Conservation (phyloP, 345 rosid genomes). For the Brassica rapa region DNA sequence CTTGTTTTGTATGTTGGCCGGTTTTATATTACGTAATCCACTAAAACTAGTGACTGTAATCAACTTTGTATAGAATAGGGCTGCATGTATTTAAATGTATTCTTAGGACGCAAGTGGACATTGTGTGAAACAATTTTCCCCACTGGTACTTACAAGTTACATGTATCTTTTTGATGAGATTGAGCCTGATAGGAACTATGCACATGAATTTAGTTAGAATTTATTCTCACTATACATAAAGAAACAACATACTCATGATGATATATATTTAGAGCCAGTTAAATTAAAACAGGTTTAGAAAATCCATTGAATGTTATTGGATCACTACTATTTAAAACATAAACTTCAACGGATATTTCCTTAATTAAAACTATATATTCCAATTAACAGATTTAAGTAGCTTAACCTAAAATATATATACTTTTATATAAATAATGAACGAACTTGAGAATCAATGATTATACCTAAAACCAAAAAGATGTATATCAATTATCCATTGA, state of each 20-base stretch:
- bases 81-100: slow-evolving; percentile 19
- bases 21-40: slow-evolving; percentile 32
- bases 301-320: not conserved
- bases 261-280: no score
- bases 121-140: slow-evolving; percentile 21
- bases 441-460: not conserved
- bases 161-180: not conserved
- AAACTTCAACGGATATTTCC: not conserved
- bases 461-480: not conserved
- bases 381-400: not conserved
- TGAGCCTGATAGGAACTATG: not conserved
- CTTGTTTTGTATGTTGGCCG: slow-evolving; percentile 30
- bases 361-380: not conserved
- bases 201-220: not conserved
- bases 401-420: not conserved
- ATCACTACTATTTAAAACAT: not conserved
- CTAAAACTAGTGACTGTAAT: slow-evolving; percentile 26
- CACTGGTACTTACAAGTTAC: not conserved
- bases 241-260: not conserved
- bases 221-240: not conserved
- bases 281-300: not conserved
- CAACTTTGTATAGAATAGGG: slow-evolving; percentile 15
- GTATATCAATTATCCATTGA: not conserved
- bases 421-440: not conserved
- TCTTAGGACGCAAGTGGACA: slow-evolving; percentile 26